phyloP scores from a whole-genome alignment of 2,329 filamentous ascomycete genomes.

The Sporothrix humicola region DNA sequence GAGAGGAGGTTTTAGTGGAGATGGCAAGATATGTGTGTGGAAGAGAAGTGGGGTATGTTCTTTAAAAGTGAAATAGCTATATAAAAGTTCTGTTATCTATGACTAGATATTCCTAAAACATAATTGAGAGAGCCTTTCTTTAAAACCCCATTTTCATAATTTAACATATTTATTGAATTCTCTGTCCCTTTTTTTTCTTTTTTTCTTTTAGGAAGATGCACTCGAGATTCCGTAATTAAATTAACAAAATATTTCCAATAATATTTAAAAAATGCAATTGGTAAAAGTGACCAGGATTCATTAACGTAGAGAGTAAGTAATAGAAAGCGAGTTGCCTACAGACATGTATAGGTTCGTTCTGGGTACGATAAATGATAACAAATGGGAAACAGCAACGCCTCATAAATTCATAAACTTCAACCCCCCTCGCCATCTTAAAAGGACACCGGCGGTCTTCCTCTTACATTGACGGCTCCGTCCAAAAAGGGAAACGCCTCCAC shows the following conservation, averaged over 20 bases:
- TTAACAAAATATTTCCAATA: no score
- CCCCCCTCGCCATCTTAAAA: background rate
- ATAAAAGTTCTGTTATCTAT: no score
- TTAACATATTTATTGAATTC: no score
- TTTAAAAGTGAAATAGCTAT: background rate
- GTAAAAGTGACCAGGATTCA: background rate
- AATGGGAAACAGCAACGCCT: background rate
- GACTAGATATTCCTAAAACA: no score
- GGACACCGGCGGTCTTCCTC: conserved; percentile 16
- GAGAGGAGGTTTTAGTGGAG: background rate
- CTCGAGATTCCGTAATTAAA: no score
- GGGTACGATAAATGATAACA: background rate
- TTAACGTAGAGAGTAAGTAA: background rate
- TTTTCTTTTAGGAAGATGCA: no score
- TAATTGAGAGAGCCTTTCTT: no score
- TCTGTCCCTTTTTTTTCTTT: no score
- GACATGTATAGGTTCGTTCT: background rate
- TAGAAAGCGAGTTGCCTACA: conserved; percentile 4
- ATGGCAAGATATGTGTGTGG: no score
- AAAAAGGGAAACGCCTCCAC: conserved; percentile 33
- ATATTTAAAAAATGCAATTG: background rate
- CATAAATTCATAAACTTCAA: background rate
- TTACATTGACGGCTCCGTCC: conserved; percentile 33
- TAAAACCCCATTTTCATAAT: no score
- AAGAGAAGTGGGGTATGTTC: no score